Base-by-base conservation (phyloP, 352 stramenopile species). In the Pythium sukuiense region DNA sequence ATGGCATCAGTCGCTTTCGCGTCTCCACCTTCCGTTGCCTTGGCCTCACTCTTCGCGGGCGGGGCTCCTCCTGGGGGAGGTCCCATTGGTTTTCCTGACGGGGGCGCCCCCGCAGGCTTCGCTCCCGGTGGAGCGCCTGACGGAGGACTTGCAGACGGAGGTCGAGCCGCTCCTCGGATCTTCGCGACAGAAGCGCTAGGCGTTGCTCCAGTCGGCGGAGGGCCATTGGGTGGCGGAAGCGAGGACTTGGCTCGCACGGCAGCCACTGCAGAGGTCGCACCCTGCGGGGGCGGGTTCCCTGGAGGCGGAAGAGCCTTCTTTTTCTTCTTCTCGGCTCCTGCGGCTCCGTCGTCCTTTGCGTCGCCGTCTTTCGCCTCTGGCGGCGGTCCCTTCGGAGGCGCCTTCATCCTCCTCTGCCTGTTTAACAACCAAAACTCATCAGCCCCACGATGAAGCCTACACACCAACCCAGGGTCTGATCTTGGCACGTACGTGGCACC, bases 241-340 rank as follows among this genome's bases (percentile, higher is more conserved):
- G 77, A 67, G 0, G 77, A 80, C 55, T 93, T 93, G 1, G 83
- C 83, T 39, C 85, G 78, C 29, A 93, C 87, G 2, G 80, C 83
- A 5, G 83, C 77, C 13, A 83, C 85, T 11, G 85, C 82, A 0
- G 83, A 91, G 0, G 59, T 78, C 1, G 66, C 73, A 41, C 80
- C 69, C 41, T 89, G 83, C 30, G 83, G 85, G 13, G 85, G 85
- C 53, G 85, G 81, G 18, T 90, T 89, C 2, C 80, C 77, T 4
- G 85, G 85, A 33, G 83, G 85, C 4, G 85, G 85, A 6, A 91
- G 55, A 14, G 74, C 74, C 41, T 92, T 92, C 64, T 92, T 92
- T 55, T 87, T 88, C 59, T 70, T 81, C 64, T 70, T 83, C 11
- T 67, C 68, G 9, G 52, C 67, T 20, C 67, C 59, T 33, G n/a